Evolutionary conservation across 495 filamentous ascomycete genomes (phyloP).

Genomic region (Aspergillus saccharolyticus): DNA sequence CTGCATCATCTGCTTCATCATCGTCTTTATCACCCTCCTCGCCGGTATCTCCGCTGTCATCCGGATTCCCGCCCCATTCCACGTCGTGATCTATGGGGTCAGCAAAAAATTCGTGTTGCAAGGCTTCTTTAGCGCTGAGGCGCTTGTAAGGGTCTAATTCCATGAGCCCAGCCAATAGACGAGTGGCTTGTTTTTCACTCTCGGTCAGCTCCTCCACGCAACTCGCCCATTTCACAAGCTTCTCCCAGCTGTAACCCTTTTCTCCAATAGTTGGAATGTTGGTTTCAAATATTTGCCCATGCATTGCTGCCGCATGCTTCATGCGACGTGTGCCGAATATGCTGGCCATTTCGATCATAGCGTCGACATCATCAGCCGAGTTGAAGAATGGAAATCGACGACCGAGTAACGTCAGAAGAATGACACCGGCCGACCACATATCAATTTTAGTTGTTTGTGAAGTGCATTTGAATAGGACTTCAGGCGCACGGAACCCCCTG

Average conservation of each 20-base stretch:
- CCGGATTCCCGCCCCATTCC: constrained; percentile 42
- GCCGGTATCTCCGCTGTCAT: constrained; percentile 37
- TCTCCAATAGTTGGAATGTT: constrained; percentile 86
- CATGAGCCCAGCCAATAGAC: constrained; percentile 62
- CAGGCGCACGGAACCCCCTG: constrained; percentile 89
- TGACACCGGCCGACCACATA: constrained; percentile 94
- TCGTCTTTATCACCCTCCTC: constrained; percentile 36
- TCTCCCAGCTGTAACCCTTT: constrained; percentile 79
- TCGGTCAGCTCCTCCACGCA: constrained; percentile 45
- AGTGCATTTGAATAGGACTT: constrained; percentile 96
- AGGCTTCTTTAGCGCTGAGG: constrained; percentile 53
- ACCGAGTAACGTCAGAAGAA: constrained; percentile 84
- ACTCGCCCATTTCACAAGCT: constrained; percentile 89
- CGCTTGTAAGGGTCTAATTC: constrained; percentile 52
- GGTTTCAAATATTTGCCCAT: constrained; percentile 84
- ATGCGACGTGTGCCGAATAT: constrained; percentile 86
- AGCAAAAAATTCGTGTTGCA: constrained; percentile 62
- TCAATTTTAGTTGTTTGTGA: constrained; percentile 94
- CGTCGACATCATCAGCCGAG: constrained; percentile 91
- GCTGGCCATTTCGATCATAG: constrained; percentile 92
- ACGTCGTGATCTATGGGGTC: constrained; percentile 44
- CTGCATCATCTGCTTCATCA: constrained; percentile 31
- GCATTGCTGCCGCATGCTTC: constrained; percentile 73
- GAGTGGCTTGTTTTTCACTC: constrained; percentile 44
- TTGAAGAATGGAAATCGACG: constrained; percentile 97